These are phyloP conservation scores for Claviceps maximensis DNA, from an alignment of 2,329 filamentous ascomycete species.

Conservation along the genomic window DNA sequence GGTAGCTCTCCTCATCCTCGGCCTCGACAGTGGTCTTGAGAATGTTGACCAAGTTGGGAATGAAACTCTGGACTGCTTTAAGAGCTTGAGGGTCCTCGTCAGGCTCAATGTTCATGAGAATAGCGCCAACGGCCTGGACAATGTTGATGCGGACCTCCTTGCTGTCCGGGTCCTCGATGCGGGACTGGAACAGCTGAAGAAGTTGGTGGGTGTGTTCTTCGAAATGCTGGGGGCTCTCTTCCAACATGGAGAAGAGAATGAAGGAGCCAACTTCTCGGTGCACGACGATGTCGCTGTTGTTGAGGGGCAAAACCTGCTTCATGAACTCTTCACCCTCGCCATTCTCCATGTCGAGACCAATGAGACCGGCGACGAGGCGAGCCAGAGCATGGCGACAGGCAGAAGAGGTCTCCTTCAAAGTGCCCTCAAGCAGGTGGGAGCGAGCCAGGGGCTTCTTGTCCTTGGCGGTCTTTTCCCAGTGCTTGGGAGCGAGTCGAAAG, in stretches of 20 bases:
- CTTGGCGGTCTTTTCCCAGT: conserved; percentile 64
- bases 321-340: conserved; percentile 77
- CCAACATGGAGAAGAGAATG: conserved; percentile 83
- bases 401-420: conserved; percentile 63
- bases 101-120: conserved; percentile 76
- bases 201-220: conserved; percentile 67
- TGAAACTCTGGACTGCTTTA: conserved; percentile 61
- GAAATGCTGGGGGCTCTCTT: conserved; percentile 76
- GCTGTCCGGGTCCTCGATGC: conserved; percentile 82
- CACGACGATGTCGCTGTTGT: conserved; percentile 57
- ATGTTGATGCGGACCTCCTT: conserved; percentile 91
- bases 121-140: conserved; percentile 74
- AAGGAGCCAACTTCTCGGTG: conserved; percentile 87
- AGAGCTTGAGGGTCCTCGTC: conserved; percentile 70
- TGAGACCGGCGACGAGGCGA: conserved; percentile 76
- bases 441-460: conserved; percentile 71
- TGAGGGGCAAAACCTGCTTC: conserved; percentile 64
- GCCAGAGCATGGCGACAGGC: conserved; percentile 76
- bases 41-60: conserved; percentile 81
- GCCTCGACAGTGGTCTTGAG: conserved; percentile 72
- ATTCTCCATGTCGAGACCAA: conserved; percentile 60
- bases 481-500: conserved; percentile 66
- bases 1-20: conserved; percentile 74
- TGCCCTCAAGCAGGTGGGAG: conserved; percentile 70
- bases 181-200: conserved; percentile 71